Evolutionary conservation across 495 filamentous ascomycete species (phyloP).

Genomic region (Neurospora tetrasperma): DNA sequence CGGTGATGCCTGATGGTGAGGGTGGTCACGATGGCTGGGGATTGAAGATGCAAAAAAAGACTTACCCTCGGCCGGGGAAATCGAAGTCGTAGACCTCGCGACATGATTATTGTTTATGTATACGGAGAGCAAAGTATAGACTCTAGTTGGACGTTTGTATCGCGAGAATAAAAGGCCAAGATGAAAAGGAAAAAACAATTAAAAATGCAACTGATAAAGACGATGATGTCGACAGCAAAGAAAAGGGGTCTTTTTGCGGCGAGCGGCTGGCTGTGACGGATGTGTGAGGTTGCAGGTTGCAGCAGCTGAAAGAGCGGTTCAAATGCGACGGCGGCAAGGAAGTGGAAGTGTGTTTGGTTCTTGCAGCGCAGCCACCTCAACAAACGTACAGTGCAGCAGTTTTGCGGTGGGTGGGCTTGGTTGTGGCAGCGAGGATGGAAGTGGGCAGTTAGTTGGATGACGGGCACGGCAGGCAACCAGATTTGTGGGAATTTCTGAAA

Average conservation of each 20-base stretch:
- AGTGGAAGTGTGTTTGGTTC: neutral
- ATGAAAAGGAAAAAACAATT: neutral
- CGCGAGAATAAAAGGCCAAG: neutral
- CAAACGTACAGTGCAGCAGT: neutral
- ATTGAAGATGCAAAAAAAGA: neutral
- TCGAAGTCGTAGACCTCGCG: conserved; percentile 11
- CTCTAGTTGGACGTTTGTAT: neutral
- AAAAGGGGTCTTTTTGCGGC: neutral
- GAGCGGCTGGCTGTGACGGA: neutral
- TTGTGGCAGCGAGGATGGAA: no score
- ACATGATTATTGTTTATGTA: neutral
- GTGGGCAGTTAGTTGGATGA: neutral
- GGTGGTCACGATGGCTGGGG: neutral
- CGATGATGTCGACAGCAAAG: neutral
- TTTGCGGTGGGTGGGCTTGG: neutral
- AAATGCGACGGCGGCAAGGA: neutral
- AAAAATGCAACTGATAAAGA: neutral
- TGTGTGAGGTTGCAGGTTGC: neutral
- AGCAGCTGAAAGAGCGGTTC: neutral
- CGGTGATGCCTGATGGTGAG: no score
- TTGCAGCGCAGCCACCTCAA: neutral
- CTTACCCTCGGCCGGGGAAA: conserved; percentile 29
- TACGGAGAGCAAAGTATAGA: neutral
- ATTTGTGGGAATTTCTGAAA: neutral
- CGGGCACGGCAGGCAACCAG: neutral